These are phyloP conservation scores for Colletotrichum filicis DNA, from an alignment of 2,329 filamentous ascomycete species.

Conservation along the genomic window DNA sequence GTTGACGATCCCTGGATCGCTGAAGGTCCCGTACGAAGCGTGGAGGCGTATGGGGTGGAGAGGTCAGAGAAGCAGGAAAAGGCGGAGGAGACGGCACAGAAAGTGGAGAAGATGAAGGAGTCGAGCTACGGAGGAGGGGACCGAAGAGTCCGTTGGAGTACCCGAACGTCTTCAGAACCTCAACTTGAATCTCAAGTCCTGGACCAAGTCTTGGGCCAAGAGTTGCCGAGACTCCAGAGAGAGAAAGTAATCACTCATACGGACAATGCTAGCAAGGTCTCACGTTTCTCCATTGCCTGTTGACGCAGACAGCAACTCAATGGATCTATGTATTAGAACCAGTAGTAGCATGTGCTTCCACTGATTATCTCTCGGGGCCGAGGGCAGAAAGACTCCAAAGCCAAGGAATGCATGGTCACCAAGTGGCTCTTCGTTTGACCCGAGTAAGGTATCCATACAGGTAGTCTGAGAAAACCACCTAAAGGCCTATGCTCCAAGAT, in stretches of 20 bases:
- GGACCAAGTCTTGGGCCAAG: no score
- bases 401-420: background rate
- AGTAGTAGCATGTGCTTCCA: background rate
- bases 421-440: background rate
- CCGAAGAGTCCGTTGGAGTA: background rate
- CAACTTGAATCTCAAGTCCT: background rate
- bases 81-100: background rate
- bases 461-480: background rate
- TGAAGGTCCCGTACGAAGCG: background rate
- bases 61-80: slow-evolving; percentile 1
- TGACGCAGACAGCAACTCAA: background rate
- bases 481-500: background rate
- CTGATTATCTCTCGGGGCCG: background rate
- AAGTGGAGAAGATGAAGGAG: background rate
- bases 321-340: background rate
- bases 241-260: no score
- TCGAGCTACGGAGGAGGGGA: background rate
- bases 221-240: no score
- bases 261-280: no score
- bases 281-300: no score
- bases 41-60: no score
- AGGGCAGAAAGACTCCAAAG: background rate
- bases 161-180: background rate
- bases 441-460: background rate
- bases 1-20: slow-evolving; percentile 9